Evolutionary conservation across 805 yeast species (phyloP), one percentile per base, ranked within the genome.

Genomic region (Ogataea corticis): DNA sequence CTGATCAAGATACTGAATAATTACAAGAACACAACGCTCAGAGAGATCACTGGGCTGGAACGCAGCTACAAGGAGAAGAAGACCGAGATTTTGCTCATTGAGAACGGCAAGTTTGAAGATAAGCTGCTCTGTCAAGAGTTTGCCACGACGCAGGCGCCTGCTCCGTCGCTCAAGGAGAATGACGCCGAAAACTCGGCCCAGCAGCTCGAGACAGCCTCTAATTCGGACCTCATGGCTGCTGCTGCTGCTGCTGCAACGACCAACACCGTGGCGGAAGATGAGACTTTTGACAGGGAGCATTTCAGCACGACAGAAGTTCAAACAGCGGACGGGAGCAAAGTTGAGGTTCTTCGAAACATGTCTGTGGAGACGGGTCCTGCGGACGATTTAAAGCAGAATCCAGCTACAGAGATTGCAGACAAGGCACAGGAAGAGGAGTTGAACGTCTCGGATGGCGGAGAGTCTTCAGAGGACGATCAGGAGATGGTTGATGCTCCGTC

Each of bases 1-100:
- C 52, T 67, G 28, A 63, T 65, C 7, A 64, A 65, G 48, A 58
- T 67, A 6, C 50, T 64, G 42, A 64, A 63, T 39, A 56, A 54
- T 34, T 67, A 66, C 44, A 66, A 66, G 43, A 64, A 64, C 37
- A 48, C 59, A 11, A 58, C 69, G 2, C 46, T 67, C 14, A 53
- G 53, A 14, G 70, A 66, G 30, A 63, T 67, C 47, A 71, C 75
- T 19, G 61, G 61, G 45, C 65, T 72, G 12, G 79, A 74, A 48
- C 49, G 52, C 28, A 62, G 57, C 13, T 72, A 68, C 55, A 63
- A 62, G 33, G 55, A 44, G 15, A 66, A 65, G 35, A 61, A 64
- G 36, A 52, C 54, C 11, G 77, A 73, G 45, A 71, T 74, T 7
- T 69, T 67, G 19, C 56, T 62, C 51, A 71, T 74, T 13, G 75